These are phyloP conservation scores for Rhizophora apiculata DNA, from an alignment of 345 rosid genomes.

Conservation along the genomic window DNA sequence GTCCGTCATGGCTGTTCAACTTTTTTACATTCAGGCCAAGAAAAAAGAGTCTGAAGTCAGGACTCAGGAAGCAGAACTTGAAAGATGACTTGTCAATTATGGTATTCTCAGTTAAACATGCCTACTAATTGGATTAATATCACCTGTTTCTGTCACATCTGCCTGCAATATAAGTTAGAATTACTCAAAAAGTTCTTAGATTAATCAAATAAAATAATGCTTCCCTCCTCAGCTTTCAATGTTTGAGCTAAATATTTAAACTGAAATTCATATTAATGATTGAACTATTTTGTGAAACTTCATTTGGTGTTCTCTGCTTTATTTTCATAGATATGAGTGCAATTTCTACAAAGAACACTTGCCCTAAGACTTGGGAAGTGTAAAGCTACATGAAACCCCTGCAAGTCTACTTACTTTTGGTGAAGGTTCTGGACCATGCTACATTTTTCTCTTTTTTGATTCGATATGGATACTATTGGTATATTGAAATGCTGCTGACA, in stretches of 20 bases:
- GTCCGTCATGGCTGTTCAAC: no score
- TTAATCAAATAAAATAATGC: no score
- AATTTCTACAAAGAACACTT: not conserved
- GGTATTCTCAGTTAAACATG: no score
- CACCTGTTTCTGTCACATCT: no score
- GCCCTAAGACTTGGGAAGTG: not conserved
- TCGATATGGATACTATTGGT: slow-evolving; percentile 79
- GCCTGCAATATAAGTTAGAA: no score
- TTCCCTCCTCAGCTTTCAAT: no score
- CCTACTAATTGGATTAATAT: no score
- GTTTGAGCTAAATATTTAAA: not conserved
- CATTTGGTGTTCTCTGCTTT: not conserved
- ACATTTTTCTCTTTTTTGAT: slow-evolving; percentile 55
- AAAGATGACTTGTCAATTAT: no score
- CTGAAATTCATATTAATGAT: not conserved
- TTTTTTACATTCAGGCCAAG: no score
- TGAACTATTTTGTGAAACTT: not conserved
- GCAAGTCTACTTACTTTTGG: not conserved
- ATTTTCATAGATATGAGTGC: not conserved
- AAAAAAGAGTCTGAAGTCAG: no score
- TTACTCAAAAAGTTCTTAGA: no score
- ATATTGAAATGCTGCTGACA: slow-evolving; percentile 68
- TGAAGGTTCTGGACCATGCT: slow-evolving; percentile 20
- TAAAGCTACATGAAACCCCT: not conserved
- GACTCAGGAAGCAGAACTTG: no score